Conservation (phyloP, 306 rosid species). For the Parietaria judaica region DNA sequence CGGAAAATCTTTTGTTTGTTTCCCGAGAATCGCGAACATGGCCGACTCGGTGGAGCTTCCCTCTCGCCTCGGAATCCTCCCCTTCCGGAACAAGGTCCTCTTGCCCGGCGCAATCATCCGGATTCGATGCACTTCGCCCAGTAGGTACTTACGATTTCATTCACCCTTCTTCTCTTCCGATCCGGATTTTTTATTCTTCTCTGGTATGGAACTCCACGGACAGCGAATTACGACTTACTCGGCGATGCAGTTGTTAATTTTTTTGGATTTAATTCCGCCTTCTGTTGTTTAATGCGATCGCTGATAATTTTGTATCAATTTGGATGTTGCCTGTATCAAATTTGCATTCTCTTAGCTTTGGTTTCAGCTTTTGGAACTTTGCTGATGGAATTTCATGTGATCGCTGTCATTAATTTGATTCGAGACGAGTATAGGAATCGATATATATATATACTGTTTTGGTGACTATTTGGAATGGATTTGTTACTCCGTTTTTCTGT, state of each 20-base stretch:
- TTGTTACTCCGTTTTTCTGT: neutral
- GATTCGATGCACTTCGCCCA: conserved; percentile 94
- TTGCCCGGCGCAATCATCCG: conserved; percentile 93
- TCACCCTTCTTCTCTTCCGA: neutral
- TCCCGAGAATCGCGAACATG: conserved; percentile 39
- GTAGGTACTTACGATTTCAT: conserved; percentile 41
- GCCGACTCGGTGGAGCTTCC: conserved; percentile 89
- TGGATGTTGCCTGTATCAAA: neutral
- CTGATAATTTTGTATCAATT: too few species aligned
- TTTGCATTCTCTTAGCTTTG: neutral
- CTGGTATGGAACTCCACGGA: neutral
- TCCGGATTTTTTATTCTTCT: neutral
- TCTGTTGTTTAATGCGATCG: neutral
- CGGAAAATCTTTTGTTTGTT: neutral
- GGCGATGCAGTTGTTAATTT: neutral
- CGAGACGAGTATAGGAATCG: neutral
- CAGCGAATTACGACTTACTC: neutral
- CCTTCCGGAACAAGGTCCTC: conserved; percentile 94
- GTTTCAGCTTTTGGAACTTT: neutral
- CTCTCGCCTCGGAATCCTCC: conserved; percentile 89
- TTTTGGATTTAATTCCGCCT: neutral
- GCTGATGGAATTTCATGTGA: neutral
- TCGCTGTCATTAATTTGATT: conserved; percentile 7
- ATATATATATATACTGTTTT: neutral
- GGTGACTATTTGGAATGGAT: neutral